Percentiles rank a stretch among this genome's conserved stretches.
Conservation (phyloP, 257 asterid genomes). For the Salvia splendens region DNA sequence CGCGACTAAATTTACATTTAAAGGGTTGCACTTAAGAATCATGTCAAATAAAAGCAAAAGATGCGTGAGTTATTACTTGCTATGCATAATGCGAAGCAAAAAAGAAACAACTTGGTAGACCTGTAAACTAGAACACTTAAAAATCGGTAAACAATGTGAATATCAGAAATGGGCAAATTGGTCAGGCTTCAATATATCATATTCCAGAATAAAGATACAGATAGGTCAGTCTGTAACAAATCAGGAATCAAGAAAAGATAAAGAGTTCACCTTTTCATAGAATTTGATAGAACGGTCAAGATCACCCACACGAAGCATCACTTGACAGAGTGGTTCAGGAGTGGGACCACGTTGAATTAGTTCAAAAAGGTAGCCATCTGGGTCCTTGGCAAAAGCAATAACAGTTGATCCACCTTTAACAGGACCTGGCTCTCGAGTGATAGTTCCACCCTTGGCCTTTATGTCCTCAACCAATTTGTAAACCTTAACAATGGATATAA, state of each 20-base stretch:
- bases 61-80: not conserved
- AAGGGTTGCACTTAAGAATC: not conserved
- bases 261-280: slow-evolving; percentile 75
- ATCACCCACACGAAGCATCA: slow-evolving; percentile 99
- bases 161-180: not conserved
- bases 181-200: not conserved
- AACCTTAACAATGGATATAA: slow-evolving; percentile 49
- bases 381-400: slow-evolving; percentile 96
- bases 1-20: not conserved
- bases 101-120: not conserved
- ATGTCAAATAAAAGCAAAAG: not conserved
- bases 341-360: slow-evolving; percentile 86
- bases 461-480: slow-evolving; percentile 82
- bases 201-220: not conserved
- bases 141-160: not conserved
- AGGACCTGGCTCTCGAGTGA: slow-evolving; percentile 97
- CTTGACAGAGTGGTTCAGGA: slow-evolving; percentile 98
- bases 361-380: slow-evolving; percentile 95
- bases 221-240: not conserved
- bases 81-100: not conserved
- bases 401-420: slow-evolving; percentile 91
- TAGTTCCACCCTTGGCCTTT: slow-evolving; percentile 89
- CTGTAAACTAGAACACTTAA: not conserved
- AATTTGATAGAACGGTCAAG: slow-evolving; percentile 94
- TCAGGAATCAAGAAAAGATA: slow-evolving; percentile 10